Evolutionary conservation across 2,329 filamentous ascomycete genomes (phyloP).

Genomic region (Scytalidium lignicola): DNA sequence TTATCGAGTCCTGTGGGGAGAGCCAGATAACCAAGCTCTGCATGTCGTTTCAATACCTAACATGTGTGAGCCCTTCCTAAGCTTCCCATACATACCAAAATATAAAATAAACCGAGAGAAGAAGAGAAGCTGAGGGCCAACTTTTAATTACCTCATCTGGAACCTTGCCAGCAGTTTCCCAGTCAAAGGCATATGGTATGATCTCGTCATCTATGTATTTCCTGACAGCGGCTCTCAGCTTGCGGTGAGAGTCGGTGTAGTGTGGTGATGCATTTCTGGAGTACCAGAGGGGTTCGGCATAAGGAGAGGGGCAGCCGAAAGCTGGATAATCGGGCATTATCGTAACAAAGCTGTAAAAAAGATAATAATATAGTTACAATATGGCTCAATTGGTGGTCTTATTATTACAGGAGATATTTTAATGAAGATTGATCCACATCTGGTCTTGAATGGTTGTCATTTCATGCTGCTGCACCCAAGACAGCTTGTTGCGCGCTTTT

Average conservation of each 20-base stretch:
- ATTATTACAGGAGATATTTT: not conserved
- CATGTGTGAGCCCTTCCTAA: not conserved
- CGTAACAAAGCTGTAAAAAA: not conserved
- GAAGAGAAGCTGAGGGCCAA: constrained; percentile 7
- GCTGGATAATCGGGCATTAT: not conserved
- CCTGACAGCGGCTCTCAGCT: constrained; percentile 51
- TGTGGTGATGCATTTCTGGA: constrained; percentile 41
- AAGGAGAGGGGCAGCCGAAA: constrained; percentile 24
- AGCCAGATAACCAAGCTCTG: constrained; percentile 27
- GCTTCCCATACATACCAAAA: not conserved
- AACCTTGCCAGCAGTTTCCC: constrained; percentile 54
- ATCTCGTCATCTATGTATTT: constrained; percentile 55
- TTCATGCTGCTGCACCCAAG: not conserved
- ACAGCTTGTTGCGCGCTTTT: too few relatives aligned
- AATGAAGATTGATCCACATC: too few relatives aligned
- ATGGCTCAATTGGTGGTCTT: not conserved
- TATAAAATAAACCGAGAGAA: too few relatives aligned
- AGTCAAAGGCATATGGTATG: constrained; percentile 54
- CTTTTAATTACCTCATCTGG: constrained; percentile 38
- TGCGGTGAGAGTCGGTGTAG: constrained; percentile 57
- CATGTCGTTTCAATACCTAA: constrained; percentile 24
- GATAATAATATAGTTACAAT: not conserved
- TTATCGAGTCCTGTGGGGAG: constrained; percentile 33
- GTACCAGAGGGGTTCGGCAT: constrained; percentile 29
- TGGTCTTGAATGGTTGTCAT: too few relatives aligned